Conservation (phyloP, 495 filamentous ascomycete species). For the Cercophora scortea region DNA sequence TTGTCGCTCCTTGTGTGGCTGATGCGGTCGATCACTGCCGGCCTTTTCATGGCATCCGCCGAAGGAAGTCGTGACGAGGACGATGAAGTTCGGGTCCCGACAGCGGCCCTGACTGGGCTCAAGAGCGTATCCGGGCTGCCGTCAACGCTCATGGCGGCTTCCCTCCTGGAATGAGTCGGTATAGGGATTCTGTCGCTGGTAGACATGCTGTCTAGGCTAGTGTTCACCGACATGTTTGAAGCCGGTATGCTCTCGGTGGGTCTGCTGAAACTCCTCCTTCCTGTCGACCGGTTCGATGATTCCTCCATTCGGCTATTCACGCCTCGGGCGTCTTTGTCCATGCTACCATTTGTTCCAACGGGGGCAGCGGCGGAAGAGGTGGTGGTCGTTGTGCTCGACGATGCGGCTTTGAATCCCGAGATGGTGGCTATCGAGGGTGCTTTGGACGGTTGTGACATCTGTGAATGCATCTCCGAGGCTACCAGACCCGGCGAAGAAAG, state of each 20-base stretch:
- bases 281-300: conserved; percentile 13
- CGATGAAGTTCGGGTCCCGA: conserved; percentile 22
- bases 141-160: conserved; percentile 32
- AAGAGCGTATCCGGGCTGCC: conserved; percentile 31
- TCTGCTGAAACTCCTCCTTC: conserved; percentile 29
- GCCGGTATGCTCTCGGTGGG: conserved; percentile 20
- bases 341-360: conserved; percentile 47
- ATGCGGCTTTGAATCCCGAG: conserved; percentile 45
- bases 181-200: conserved; percentile 27
- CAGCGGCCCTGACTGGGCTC: conserved; percentile 31
- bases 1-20: conserved; percentile 42
- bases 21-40: conserved; percentile 45
- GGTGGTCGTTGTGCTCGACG: conserved; percentile 15
- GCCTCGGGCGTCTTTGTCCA: conserved; percentile 36
- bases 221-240: conserved; percentile 15
- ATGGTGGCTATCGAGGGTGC: conserved; percentile 48
- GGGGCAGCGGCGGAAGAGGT: conserved; percentile 37
- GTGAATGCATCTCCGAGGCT: conserved; percentile 28
- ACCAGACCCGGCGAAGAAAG: conserved; percentile 25
- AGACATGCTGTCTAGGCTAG: conserved; percentile 28
- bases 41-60: conserved; percentile 24
- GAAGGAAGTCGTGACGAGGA: conserved; percentile 14
- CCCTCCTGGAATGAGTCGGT: conserved; percentile 26
- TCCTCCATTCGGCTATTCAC: conserved; percentile 33
- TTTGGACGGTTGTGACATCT: conserved; percentile 41